Percentiles rank a stretch among this genome's conserved stretches.
Evolutionary conservation across 176 grass and related monocot genomes (phyloP).

Genomic region (Oryza rufipogon): DNA sequence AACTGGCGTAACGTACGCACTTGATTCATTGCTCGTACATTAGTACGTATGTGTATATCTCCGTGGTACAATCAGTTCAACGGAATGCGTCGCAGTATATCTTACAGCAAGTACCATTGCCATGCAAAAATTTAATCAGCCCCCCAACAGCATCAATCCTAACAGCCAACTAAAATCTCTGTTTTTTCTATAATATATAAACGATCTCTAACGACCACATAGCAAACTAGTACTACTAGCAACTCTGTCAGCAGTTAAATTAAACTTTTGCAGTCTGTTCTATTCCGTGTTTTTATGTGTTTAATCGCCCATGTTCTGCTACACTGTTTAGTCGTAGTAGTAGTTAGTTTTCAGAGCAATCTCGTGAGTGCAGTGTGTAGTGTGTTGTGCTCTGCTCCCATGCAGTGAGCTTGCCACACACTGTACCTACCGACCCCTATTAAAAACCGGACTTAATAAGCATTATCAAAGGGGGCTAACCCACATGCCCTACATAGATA

Average conservation of each 20-base stretch:
- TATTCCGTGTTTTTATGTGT: not conserved
- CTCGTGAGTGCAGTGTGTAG: not conserved
- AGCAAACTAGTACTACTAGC: not conserved
- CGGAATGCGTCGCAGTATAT: not conserved
- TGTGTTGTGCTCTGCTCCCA: not conserved
- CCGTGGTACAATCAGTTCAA: not conserved
- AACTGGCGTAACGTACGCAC: not conserved
- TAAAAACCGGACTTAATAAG: not conserved
- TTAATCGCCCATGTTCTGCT: not conserved
- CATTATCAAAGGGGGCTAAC: not conserved
- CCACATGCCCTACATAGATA: slow-evolving; percentile 22
- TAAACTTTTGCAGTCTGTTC: not conserved
- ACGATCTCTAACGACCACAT: not conserved
- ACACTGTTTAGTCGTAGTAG: not conserved
- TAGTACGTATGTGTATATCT: not conserved
- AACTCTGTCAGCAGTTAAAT: not conserved
- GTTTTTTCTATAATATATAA: not conserved
- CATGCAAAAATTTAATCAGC: not conserved
- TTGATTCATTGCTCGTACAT: not conserved
- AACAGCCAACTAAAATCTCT: not conserved
- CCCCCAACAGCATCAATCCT: not conserved
- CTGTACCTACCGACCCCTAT: slow-evolving; percentile 26
- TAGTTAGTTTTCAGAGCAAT: not conserved
- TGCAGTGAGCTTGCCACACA: slow-evolving; percentile 5
- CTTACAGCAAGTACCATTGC: not conserved